Evolutionary conservation across 805 yeast genomes (phyloP), one percentile per base, ranked within the genome.

Genomic region (Schwanniomyces polymorphus): DNA sequence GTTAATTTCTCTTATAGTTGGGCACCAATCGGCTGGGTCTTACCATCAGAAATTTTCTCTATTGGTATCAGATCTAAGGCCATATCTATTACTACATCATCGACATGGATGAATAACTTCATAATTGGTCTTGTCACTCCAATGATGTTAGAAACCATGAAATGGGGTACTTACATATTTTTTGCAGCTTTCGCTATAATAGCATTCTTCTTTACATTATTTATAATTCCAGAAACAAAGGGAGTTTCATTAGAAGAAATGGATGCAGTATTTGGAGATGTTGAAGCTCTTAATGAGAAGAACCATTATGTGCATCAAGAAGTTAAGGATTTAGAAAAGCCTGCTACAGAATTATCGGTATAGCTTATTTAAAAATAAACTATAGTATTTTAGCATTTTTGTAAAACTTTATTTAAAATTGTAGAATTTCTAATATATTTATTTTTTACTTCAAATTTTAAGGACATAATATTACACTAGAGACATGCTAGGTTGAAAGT

Each of bases 181-280:
- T 87, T 87, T 64, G 59, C 56, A 27, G 55, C 58, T 14, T 43
- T 55, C 27, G 88, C 89, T 28, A 67, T 85, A 50, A 43, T 53
- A 28, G 48, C 47, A 42, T 80, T 84, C 71, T 81, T 75, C 67
- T 84, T 81, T 64, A 59, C 58, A 23, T 56, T 40, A 44, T 55
- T 59, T 51, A 49, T 59, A 37, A 49, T 59, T 27, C 91, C 91
- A 41, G 91, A 86, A 70, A 85, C 91, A 39, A 84, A 86, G 33
- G 88, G 88, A 45, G 78, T 88, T 59, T 75, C 86, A 38, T 74
- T 86, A 62, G 91, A 86, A 64, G 89, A 85, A 59, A 80, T 86
- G 64, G 91, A 86, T 45, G 49, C 61, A 41, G 68, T 68, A 31
- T 65, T 65, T 28, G 44, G 44, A 21, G 48, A 45, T 26, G 25